Evolutionary conservation across 176 grass and related monocot genomes (phyloP), one percentile per base, ranked within the genome.

Genomic region (Phyllostachys edulis): DNA sequence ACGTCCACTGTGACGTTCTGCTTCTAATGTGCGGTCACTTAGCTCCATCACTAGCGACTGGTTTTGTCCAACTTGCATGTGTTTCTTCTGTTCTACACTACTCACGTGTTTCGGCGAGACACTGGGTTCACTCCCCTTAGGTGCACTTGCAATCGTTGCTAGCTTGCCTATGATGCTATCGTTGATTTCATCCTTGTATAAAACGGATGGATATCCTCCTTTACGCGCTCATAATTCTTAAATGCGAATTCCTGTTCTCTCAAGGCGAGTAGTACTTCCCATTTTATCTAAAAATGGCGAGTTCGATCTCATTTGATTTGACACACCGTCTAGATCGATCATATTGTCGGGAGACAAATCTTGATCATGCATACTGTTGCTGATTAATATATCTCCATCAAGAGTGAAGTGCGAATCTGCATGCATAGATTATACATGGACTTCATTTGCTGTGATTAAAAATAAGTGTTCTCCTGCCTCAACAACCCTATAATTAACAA

Each of bases 1-100:
- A 73, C 69, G 75, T 78, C 45, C n/a, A 75, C 41, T 14, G 18
- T 67, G 80, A 90, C 80, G 60, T 36, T 55, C 9, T 49, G 62
- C 13, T 20, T 68, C 17, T 23, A 9, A 59, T 27, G 17, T 54
- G 46, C 26, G 59, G 59, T 5, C 23, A 61, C 0, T 61, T 61
- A 3, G 23, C 57, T 60, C 3, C n/a, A 12, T 60, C 57, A 4
- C n/a, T 26, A 0, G 23, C 23, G 26, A 26, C 57, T 26, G 10
- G 10, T 24, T 26, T 12, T 9, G 57, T 26, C 57, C n/a, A 60
- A 60, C 57, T 26, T 24, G 9, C 52, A 20, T 12, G 57, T 12
- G 57, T 27, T 14, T 62, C 24, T 62, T 27, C 10, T 62, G 24
- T 27, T 62, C 11, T 12, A 5, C n/a, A 27, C 59, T 5, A 62